phyloP scores from a whole-genome alignment of 2,329 filamentous ascomycete species.

The Pseudogymnoascus sp. region DNA sequence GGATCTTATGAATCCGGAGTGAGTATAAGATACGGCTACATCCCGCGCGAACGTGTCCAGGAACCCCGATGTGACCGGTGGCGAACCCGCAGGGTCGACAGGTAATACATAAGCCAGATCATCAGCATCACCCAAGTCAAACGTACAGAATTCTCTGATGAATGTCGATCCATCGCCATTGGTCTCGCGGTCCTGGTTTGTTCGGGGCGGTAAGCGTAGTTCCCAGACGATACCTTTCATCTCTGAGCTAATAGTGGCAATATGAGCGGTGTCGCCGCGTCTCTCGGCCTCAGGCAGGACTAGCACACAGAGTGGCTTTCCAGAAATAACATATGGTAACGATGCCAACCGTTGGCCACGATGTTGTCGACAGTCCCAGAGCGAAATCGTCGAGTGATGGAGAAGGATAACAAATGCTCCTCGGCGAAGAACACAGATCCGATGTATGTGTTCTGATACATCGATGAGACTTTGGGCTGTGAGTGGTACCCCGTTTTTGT shows the following conservation, averaged over 20 bases:
- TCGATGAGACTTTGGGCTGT: slow-evolving; percentile 59
- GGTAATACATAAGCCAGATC: slow-evolving; percentile 61
- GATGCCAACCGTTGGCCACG: slow-evolving; percentile 50
- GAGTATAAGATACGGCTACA: slow-evolving; percentile 76
- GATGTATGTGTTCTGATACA: slow-evolving; percentile 63
- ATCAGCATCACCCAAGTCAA: slow-evolving; percentile 54
- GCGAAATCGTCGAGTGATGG: slow-evolving; percentile 57
- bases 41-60: slow-evolving; percentile 81
- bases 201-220: slow-evolving; percentile 49
- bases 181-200: slow-evolving; percentile 22
- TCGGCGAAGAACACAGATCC: slow-evolving; percentile 68
- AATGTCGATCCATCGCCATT: slow-evolving; percentile 27
- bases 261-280: slow-evolving; percentile 48
- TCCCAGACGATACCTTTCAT: slow-evolving; percentile 79
- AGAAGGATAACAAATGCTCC: slow-evolving; percentile 76
- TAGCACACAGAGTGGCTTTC: slow-evolving; percentile 72
- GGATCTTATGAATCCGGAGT: slow-evolving; percentile 64
- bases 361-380: slow-evolving; percentile 68
- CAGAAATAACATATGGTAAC: slow-evolving; percentile 49
- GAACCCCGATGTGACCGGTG: slow-evolving; percentile 63
- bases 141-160: slow-evolving; percentile 60
- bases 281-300: slow-evolving; percentile 57
- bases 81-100: slow-evolving; percentile 75
- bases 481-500: slow-evolving; percentile 44
- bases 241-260: slow-evolving; percentile 74